A percentile compares a stretch with the other conserved stretches of the same genome.
These are phyloP conservation scores for Endoconidiophora laricicola DNA, from an alignment of 2,329 filamentous ascomycete genomes.

Conservation along the genomic window DNA sequence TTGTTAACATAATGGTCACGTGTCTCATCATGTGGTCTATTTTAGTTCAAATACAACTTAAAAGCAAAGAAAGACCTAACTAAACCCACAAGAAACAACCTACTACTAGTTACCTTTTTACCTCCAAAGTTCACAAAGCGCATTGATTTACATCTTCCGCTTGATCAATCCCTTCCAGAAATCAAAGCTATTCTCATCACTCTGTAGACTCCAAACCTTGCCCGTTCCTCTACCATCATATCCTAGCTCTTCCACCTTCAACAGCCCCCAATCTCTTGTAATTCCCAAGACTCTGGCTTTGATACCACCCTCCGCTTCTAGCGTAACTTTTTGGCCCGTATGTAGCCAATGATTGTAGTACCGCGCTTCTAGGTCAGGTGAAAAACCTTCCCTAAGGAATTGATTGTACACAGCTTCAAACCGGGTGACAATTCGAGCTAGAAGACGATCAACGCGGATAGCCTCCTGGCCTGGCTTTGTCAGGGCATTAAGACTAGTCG, in stretches of 20 bases:
- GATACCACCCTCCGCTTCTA: slow-evolving; percentile 65
- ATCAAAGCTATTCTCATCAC: slow-evolving; percentile 96
- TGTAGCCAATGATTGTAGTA: slow-evolving; percentile 86
- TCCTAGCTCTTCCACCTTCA: slow-evolving; percentile 70
- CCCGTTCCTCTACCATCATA: slow-evolving; percentile 58
- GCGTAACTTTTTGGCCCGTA: slow-evolving; percentile 49
- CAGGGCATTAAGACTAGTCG: slow-evolving; percentile 68
- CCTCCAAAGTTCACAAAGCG: too few relatives aligned
- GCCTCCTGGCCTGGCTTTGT: slow-evolving; percentile 31
- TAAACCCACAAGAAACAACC: not conserved
- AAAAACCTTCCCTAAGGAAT: slow-evolving; percentile 65
- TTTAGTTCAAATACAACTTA: not conserved
- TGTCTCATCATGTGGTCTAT: too few relatives aligned
- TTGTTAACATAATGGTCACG: too few relatives aligned
- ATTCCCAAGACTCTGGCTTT: slow-evolving; percentile 71
- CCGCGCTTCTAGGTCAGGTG: slow-evolving; percentile 48
- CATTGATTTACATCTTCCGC: slow-evolving; percentile 44
- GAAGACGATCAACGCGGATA: slow-evolving; percentile 61
- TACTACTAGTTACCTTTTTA: too few relatives aligned
- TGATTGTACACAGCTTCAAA: slow-evolving; percentile 62
- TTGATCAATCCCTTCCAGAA: slow-evolving; percentile 81
- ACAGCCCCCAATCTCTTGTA: slow-evolving; percentile 75
- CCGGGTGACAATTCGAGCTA: slow-evolving; percentile 61
- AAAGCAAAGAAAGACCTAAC: not conserved
- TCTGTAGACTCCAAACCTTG: slow-evolving; percentile 69